Evolutionary conservation across 371 early-diverging fungal species (phyloP).

Genomic region (Mortierella sp.): DNA sequence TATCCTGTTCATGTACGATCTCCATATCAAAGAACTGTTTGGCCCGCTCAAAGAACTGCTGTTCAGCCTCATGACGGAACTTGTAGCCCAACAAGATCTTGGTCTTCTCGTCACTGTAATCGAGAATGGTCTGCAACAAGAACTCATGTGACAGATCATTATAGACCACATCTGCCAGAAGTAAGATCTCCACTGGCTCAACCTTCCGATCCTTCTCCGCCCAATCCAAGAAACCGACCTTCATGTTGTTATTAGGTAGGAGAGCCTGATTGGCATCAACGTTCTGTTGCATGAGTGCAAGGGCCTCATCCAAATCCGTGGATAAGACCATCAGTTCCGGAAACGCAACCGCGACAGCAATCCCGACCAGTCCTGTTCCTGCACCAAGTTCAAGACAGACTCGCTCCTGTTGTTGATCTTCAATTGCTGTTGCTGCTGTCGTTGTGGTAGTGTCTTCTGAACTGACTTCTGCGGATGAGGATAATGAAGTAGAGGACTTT

Average conservation of each 20-base stretch:
- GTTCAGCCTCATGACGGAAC: conserved; percentile 52
- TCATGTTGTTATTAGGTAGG: conserved; percentile 38
- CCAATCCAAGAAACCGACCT: conserved; percentile 53
- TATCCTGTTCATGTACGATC: conserved; percentile 49
- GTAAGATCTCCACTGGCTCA: conserved; percentile 49
- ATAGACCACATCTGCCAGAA: conserved; percentile 53
- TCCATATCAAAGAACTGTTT: conserved; percentile 40
- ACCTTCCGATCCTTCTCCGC: conserved; percentile 50
- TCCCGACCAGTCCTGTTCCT: conserved; percentile 54
- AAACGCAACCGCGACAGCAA: conserved; percentile 48
- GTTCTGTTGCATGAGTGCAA: conserved; percentile 52
- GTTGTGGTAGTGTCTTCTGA: too few species aligned
- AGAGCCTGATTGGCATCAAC: conserved; percentile 46
- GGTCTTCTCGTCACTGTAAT: conserved; percentile 47
- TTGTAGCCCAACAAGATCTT: conserved; percentile 53
- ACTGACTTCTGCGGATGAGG: background rate
- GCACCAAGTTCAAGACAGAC: conserved; percentile 54
- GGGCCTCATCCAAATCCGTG: conserved; percentile 50
- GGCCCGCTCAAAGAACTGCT: conserved; percentile 49
- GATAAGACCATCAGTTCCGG: conserved; percentile 47
- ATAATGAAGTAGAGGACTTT: background rate
- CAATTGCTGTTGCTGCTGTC: conserved; percentile 1
- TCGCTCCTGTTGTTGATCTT: conserved; percentile 6
- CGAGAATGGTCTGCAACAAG: conserved; percentile 45
- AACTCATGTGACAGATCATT: conserved; percentile 49